Evolutionary conservation across 176 grass and related monocot genomes (phyloP).

Genomic region (Chloris gayana): DNA sequence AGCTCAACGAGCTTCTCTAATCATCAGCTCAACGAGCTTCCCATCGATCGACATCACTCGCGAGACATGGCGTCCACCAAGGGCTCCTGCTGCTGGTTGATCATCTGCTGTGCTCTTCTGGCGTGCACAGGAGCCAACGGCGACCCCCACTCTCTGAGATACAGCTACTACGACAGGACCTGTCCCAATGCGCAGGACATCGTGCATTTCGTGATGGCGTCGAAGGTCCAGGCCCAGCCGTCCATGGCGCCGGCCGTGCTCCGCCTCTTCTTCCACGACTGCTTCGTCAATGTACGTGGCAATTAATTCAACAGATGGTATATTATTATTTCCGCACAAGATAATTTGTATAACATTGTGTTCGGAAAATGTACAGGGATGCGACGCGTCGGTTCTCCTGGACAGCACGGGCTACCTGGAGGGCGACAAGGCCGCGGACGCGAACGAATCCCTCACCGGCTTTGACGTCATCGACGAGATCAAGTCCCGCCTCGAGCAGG

Average conservation of each 20-base stretch:
- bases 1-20: no score
- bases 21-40: background rate
- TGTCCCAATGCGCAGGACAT: slow-evolving; percentile 49
- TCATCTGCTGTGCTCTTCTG: background rate
- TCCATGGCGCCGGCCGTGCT: slow-evolving; percentile 64
- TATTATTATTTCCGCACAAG: background rate
- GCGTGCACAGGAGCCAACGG: background rate
- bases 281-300: slow-evolving; percentile 54
- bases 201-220: slow-evolving; percentile 45
- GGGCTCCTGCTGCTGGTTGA: background rate
- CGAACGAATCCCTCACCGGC: slow-evolving; percentile 44
- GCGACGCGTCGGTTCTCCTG: slow-evolving; percentile 61
- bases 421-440: slow-evolving; percentile 51
- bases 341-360: no score
- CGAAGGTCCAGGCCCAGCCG: slow-evolving; percentile 30
- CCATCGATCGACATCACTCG: no score
- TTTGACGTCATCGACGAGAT: slow-evolving; percentile 64
- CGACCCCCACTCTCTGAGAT: slow-evolving; percentile 28
- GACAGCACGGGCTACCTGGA: slow-evolving; percentile 36
- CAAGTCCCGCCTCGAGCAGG: slow-evolving; percentile 51
- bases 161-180: slow-evolving; percentile 49
- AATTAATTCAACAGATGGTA: accelerated
- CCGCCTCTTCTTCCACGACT: slow-evolving; percentile 84
- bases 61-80: background rate
- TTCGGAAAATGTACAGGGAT: slow-evolving; percentile 40